Conservation (phyloP, 331 rosid species). For the Telfairia occidentalis region DNA sequence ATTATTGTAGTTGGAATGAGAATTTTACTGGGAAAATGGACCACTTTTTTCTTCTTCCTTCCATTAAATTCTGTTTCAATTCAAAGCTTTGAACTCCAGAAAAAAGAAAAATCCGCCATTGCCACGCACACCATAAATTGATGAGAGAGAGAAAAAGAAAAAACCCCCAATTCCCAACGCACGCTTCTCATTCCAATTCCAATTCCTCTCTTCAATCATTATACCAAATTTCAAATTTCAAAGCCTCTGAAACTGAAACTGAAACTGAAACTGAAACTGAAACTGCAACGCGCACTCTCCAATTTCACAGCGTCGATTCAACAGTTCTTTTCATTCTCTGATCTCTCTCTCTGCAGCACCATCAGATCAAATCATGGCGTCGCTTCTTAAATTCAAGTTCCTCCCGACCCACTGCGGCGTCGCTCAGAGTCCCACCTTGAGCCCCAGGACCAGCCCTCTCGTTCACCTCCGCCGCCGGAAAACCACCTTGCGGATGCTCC, state of each 20-base stretch:
- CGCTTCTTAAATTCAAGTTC: slow-evolving; percentile 73
- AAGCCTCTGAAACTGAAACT: not conserved
- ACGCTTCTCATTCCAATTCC: slow-evolving; percentile 20
- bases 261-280: too few relatives aligned
- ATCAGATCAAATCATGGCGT: slow-evolving; percentile 62
- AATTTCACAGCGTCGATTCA: not conserved
- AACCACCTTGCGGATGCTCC: slow-evolving; percentile 51
- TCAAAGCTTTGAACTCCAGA: not conserved
- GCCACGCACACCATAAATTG: not conserved
- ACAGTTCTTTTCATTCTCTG: not conserved
- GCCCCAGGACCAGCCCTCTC: slow-evolving; percentile 76
- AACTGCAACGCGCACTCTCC: not conserved
- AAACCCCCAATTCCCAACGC: slow-evolving; percentile 35
- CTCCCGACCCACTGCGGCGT: slow-evolving; percentile 74
- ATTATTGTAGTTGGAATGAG: not conserved
- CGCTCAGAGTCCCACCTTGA: slow-evolving; percentile 55
- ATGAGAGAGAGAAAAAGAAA: slow-evolving; percentile 5
- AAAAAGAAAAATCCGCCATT: slow-evolving; percentile 4
- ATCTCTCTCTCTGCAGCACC: too few relatives aligned
- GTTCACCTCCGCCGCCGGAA: slow-evolving; percentile 64
- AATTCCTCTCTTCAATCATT: slow-evolving; percentile 23
- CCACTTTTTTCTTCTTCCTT: slow-evolving; percentile 8
- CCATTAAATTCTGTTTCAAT: not conserved
- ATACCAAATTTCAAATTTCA: slow-evolving; percentile 37
- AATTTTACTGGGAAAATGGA: slow-evolving; percentile 37